Conservation (phyloP, 495 filamentous ascomycete species). For the Penicillium parvum region DNA sequence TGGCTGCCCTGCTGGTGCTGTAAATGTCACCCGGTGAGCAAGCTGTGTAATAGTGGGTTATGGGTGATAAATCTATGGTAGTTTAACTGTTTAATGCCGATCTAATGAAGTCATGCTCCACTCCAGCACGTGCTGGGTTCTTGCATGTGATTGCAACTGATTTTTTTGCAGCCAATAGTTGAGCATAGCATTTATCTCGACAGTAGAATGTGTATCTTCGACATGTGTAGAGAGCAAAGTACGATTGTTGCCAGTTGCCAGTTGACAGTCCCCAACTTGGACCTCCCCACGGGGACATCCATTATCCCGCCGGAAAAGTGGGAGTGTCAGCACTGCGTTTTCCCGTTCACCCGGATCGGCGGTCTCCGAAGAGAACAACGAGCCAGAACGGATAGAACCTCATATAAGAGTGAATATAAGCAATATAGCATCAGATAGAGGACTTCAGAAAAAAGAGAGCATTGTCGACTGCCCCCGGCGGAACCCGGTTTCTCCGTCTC, state of each 20-base stretch:
- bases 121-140: slow-evolving; percentile 5
- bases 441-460: neutral
- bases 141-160: slow-evolving; percentile 20
- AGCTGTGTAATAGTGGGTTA: neutral
- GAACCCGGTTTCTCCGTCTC: slow-evolving; percentile 19
- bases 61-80: slow-evolving; percentile 3
- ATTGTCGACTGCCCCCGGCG: neutral
- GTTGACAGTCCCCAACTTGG: neutral
- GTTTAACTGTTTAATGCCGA: slow-evolving; percentile 16
- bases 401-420: neutral
- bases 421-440: neutral
- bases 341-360: slow-evolving; percentile 27
- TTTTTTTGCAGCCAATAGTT: too few species aligned
- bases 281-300: slow-evolving; percentile 8
- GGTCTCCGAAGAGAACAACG: slow-evolving; percentile 1
- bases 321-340: slow-evolving; percentile 11
- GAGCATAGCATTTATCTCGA: too few species aligned
- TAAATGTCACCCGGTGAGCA: slow-evolving; percentile 15
- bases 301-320: slow-evolving; percentile 20
- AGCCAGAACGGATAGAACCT: neutral
- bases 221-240: neutral
- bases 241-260: too few species aligned
- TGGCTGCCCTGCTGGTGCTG: slow-evolving; percentile 40
- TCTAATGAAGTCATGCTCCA: slow-evolving; percentile 23
- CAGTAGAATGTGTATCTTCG: neutral